Evolutionary conservation across 805 yeast genomes (phyloP).

Genomic region (Metschnikowia baotianmanensis): DNA sequence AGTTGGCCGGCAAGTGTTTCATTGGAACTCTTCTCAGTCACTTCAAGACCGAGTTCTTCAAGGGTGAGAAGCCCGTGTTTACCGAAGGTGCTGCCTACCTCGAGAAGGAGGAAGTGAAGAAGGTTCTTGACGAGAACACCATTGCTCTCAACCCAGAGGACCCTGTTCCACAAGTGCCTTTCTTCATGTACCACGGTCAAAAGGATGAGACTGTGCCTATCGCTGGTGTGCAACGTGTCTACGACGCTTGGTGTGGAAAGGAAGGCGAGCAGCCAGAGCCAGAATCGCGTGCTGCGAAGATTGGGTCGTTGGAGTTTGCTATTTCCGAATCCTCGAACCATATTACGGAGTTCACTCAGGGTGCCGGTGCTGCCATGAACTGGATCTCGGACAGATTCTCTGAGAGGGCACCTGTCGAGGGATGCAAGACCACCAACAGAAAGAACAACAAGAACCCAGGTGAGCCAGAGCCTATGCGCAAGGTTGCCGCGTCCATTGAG

Average conservation of each 20-base stretch:
- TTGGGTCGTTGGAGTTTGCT: conserved; percentile 28
- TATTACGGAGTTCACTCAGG: conserved; percentile 20
- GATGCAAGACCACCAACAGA: conserved; percentile 4
- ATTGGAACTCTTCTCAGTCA: too few species aligned
- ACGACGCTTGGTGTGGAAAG: conserved; percentile 28
- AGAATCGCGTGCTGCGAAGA: conserved; percentile 29
- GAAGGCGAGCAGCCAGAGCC: too few species aligned
- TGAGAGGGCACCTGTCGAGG: conserved; percentile 12
- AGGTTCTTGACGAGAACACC: conserved; percentile 6
- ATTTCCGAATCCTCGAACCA: conserved; percentile 28
- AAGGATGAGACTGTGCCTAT: conserved; percentile 25
- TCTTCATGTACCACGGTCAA: conserved; percentile 25
- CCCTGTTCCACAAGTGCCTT: conserved; percentile 25
- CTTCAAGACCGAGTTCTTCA: too few species aligned
- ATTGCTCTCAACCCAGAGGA: conserved; percentile 5
- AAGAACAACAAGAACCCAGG: not conserved
- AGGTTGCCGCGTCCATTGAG: not conserved
- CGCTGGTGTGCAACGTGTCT: conserved; percentile 18
- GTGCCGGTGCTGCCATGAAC: conserved; percentile 12
- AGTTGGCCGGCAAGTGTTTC: too few species aligned
- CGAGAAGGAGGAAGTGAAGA: conserved; percentile 3
- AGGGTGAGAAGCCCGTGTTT: not conserved
- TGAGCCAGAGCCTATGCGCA: not conserved
- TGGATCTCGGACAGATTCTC: conserved; percentile 15
- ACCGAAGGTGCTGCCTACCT: too few species aligned